Base-by-base conservation (phyloP, 2,329 filamentous ascomycete species). In the Penicillium sp. region DNA sequence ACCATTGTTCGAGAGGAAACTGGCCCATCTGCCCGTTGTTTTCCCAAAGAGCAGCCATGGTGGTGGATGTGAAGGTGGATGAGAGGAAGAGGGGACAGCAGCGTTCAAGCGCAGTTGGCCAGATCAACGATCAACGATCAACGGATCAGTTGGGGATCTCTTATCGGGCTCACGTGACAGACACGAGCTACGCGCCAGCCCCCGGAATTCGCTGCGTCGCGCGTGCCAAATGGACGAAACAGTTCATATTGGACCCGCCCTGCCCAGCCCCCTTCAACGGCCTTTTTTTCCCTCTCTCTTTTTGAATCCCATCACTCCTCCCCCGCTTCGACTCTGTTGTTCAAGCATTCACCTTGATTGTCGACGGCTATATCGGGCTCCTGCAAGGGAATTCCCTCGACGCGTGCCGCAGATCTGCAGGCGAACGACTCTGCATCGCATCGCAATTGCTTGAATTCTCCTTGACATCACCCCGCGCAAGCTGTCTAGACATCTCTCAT, bases 1-100 rank as follows among this genome's bases (percentile, higher is more conserved):
- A 97, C 93, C 93, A 98, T 54, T 91, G 85, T 69, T 97, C 93
- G 6, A 98, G 77, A 28, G 91, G 93, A 59, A 95, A 75, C 48
- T 79, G 76, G 40, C 74, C 73, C 48, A 72, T 71, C 41, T 71
- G 68, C 10, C 60, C 68, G 33, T 62, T 69, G 49, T 69, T 69
- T 20, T 65, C 69, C 60, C 66, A 71, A 27, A 72, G 53, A 30
- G 64, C 68, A 40, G 67, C 69, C 69, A 71, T 71, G 32, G 43
- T 58, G 33, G 33, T 16, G 20, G 28, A 21, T 27, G 13, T 20
- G 27, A 13, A 41, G 25, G 25, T 18, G 29, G 28, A 13, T 20
- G 18, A 16, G 8, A 18, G 7, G 8, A 25, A 17, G 10, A 28
- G 37, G 20, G 30, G 14, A 4, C 11, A n/a, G 4, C 25, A 9